Conservation (phyloP, 768 basidiomycete species). For the Mycena filopes region DNA sequence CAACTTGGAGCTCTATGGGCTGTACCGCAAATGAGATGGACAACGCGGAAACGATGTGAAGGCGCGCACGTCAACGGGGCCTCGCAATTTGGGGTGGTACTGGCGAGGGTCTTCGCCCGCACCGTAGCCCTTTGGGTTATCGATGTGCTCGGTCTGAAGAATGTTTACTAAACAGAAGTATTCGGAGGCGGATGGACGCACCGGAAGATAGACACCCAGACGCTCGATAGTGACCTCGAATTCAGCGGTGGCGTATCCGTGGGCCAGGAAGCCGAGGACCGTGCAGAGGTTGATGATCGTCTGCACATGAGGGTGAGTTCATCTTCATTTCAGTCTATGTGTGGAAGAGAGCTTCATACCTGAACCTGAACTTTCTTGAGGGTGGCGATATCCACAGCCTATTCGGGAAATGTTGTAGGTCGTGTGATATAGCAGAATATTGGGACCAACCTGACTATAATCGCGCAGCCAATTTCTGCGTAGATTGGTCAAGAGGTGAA, state of each 20-base stretch:
- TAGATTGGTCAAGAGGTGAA: too few relatives aligned
- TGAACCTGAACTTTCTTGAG: slow-evolving; percentile 77
- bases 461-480: slow-evolving; percentile 93
- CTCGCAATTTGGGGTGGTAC: slow-evolving; percentile 80
- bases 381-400: slow-evolving; percentile 88
- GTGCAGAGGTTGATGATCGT: slow-evolving; percentile 91
- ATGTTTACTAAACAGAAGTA: not conserved
- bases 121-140: slow-evolving; percentile 92
- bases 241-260: slow-evolving; percentile 84
- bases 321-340: not conserved
- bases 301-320: slow-evolving; percentile 48
- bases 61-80: slow-evolving; percentile 73
- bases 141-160: slow-evolving; percentile 82
- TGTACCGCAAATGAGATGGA: slow-evolving; percentile 37
- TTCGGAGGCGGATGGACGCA: slow-evolving; percentile 43
- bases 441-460: slow-evolving; percentile 72
- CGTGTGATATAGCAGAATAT: not conserved
- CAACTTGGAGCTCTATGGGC: slow-evolving; percentile 87
- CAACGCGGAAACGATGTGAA: slow-evolving; percentile 20
- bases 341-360: slow-evolving; percentile 49
- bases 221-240: slow-evolving; percentile 89
- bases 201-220: slow-evolving; percentile 87
- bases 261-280: slow-evolving; percentile 90
- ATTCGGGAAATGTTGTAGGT: not conserved
- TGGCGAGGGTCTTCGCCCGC: slow-evolving; percentile 84